These are phyloP conservation scores for Physcomitrellopsis africana DNA, from an alignment of 225 moss, liverwort and hornwort species.

Conservation along the genomic window DNA sequence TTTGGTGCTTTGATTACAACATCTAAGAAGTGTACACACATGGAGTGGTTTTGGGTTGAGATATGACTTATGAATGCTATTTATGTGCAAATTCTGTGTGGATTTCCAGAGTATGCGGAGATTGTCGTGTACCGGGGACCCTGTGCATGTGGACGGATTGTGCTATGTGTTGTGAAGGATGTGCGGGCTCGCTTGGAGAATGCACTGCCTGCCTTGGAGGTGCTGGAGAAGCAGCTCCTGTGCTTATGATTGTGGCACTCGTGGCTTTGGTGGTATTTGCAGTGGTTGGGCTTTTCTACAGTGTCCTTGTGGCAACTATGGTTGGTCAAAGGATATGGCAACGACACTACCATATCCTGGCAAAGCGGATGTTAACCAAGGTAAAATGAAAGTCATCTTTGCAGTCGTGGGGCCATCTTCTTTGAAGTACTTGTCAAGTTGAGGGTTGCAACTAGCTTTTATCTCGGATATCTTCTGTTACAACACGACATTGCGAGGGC, in stretches of 20 bases:
- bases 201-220: slow-evolving; percentile 60
- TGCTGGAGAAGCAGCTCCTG: slow-evolving; percentile 64
- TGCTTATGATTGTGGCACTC: slow-evolving; percentile 57
- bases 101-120: slow-evolving; percentile 47
- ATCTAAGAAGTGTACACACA: slow-evolving; percentile 4
- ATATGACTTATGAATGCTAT: neutral
- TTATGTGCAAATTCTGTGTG: slow-evolving; percentile 9
- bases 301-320: slow-evolving; percentile 67
- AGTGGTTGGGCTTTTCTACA: slow-evolving; percentile 63
- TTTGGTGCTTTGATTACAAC: slow-evolving; percentile 20
- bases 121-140: slow-evolving; percentile 62
- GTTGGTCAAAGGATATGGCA: slow-evolving; percentile 85
- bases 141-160: slow-evolving; percentile 69
- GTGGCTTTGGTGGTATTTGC: slow-evolving; percentile 56
- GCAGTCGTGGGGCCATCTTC: neutral
- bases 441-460: neutral
- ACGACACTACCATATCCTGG: slow-evolving; percentile 75
- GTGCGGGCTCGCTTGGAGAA: slow-evolving; percentile 59
- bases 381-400: slow-evolving; percentile 31
- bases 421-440: neutral
- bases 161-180: slow-evolving; percentile 61
- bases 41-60: slow-evolving; percentile 1
- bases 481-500: neutral
- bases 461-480: neutral
- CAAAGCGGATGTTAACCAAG: slow-evolving; percentile 73